phyloP scores from a whole-genome alignment of 352 stramenopile genomes.

The Salisapilia sapeloensis region DNA sequence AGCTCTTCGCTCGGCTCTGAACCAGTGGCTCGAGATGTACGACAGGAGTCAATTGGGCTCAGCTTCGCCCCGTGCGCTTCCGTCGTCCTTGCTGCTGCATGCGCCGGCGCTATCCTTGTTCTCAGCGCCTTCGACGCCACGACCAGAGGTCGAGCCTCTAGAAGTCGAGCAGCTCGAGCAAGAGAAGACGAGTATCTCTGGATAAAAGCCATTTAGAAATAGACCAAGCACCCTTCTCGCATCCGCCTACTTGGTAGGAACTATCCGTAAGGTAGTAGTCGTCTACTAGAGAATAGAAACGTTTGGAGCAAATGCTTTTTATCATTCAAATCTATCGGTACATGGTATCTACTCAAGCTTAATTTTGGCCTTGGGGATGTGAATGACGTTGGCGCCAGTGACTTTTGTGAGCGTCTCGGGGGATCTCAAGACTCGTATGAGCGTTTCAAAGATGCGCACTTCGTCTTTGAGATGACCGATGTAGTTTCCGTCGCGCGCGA shows the following conservation, averaged over 20 bases:
- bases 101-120: conserved; percentile 44
- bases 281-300: too few relatives aligned
- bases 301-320: too few relatives aligned
- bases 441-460: conserved; percentile 76
- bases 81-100: conserved; percentile 52
- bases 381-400: conserved; percentile 70
- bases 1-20: conserved; percentile 20
- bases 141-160: too few relatives aligned
- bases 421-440: conserved; percentile 68
- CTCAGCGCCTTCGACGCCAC: too few relatives aligned
- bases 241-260: too few relatives aligned
- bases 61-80: conserved; percentile 6
- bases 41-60: conserved; percentile 16
- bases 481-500: conserved; percentile 64
- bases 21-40: conserved; percentile 71
- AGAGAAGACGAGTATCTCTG: too few relatives aligned
- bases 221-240: too few relatives aligned
- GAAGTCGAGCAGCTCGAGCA: too few relatives aligned
- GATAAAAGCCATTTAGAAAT: too few relatives aligned
- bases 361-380: conserved; percentile 71
- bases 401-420: conserved; percentile 75
- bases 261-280: too few relatives aligned
- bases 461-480: conserved; percentile 79
- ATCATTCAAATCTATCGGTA: too few relatives aligned
- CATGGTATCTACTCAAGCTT: conserved; percentile 72